Conservation (phyloP, 2,329 filamentous ascomycete genomes). For the Stemphylium vesicarium region DNA sequence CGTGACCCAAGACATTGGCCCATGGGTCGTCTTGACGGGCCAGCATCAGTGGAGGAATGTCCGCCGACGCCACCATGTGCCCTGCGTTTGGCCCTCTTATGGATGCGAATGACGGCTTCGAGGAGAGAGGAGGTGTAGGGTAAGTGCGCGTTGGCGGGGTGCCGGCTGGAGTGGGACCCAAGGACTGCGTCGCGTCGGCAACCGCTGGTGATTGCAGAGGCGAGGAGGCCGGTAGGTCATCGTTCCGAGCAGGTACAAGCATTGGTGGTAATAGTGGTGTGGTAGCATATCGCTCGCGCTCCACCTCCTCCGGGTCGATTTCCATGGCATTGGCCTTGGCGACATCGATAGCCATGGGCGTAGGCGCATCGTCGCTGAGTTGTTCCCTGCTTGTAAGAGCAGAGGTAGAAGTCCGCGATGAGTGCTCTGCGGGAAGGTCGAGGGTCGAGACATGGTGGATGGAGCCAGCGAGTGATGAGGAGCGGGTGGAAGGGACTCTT, state of each 20-base stretch:
- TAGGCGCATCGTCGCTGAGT: constrained; percentile 38
- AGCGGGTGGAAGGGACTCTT: constrained; percentile 71
- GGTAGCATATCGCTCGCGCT: constrained; percentile 70
- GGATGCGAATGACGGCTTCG: constrained; percentile 77
- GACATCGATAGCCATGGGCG: constrained; percentile 45
- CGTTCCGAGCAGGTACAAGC: constrained; percentile 65
- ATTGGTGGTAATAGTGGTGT: constrained; percentile 87
- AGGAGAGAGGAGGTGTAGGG: constrained; percentile 76
- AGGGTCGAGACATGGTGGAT: constrained; percentile 52
- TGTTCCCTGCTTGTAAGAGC: constrained; percentile 42
- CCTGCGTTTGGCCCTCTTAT: constrained; percentile 61
- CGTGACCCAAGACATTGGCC: constrained; percentile 85
- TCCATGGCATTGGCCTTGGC: constrained; percentile 56
- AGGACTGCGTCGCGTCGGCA: constrained; percentile 60
- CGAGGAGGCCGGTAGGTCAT: constrained; percentile 69
- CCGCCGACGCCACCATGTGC: constrained; percentile 56
- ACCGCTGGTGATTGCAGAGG: constrained; percentile 87
- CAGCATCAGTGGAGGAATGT: constrained; percentile 70
- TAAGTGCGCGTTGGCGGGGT: constrained; percentile 55
- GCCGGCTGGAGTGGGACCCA: constrained; percentile 56
- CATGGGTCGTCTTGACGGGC: constrained; percentile 78
- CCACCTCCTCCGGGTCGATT: constrained; percentile 55
- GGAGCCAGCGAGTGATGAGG: constrained; percentile 76
- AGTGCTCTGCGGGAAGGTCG: constrained; percentile 46
- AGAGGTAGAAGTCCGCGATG: constrained; percentile 32